Conservation (phyloP, 2,329 filamentous ascomycete genomes). For the Dothideomycetes sp. region DNA sequence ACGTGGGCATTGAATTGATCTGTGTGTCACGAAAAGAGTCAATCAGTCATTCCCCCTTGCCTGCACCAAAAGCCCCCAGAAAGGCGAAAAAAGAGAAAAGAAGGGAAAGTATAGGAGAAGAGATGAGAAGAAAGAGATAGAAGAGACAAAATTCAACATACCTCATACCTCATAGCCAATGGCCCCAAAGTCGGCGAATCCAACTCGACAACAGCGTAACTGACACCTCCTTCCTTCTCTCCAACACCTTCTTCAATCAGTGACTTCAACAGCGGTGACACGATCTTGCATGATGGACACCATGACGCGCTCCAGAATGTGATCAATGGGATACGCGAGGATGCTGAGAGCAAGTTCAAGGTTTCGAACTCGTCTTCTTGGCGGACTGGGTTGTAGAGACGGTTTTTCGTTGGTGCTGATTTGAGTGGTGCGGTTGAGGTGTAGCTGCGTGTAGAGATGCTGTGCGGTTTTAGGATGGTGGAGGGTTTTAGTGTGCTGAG, state of each 20-base stretch:
- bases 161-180: constrained; percentile 32
- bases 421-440: constrained; percentile 14
- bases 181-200: constrained; percentile 37
- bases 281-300: constrained; percentile 35
- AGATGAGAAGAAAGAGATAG: background rate
- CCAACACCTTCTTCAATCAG: constrained; percentile 38
- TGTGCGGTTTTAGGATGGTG: too few relatives aligned
- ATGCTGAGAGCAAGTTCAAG: constrained; percentile 39
- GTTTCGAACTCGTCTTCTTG: constrained; percentile 39
- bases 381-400: constrained; percentile 27
- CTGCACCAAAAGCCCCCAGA: background rate
- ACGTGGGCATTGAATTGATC: constrained; percentile 40
- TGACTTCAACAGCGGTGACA: constrained; percentile 34
- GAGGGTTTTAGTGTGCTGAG: too few relatives aligned
- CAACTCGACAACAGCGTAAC: constrained; percentile 41
- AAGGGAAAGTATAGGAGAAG: background rate
- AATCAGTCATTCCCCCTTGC: background rate
- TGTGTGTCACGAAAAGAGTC: constrained; percentile 15
- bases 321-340: constrained; percentile 35
- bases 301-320: constrained; percentile 44
- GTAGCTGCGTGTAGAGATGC: constrained; percentile 9
- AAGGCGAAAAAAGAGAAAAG: constrained; percentile 3
- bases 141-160: too few relatives aligned
- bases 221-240: constrained; percentile 36
- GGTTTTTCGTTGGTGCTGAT: constrained; percentile 14